Percentiles rank a stretch among this genome's conserved stretches.
phyloP scores from a whole-genome alignment of 495 filamentous ascomycete species.

The Pyrenopolyporus hunteri region DNA sequence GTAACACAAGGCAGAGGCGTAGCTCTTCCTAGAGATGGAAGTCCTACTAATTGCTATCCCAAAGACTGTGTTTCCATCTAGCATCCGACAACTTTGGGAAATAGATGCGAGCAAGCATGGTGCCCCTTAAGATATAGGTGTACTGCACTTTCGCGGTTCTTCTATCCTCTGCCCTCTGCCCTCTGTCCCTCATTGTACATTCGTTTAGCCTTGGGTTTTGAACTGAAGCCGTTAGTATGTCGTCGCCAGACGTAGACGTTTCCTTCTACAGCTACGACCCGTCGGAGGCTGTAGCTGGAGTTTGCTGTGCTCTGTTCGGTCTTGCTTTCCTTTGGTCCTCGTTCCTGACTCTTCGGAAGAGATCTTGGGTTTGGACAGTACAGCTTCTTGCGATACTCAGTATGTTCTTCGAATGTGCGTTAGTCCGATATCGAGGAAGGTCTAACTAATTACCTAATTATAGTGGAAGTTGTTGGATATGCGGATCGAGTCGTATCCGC shows the following conservation, averaged over 20 bases:
- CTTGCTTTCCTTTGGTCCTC: conserved; percentile 45
- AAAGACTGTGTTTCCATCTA: not conserved
- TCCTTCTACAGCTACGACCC: conserved; percentile 44
- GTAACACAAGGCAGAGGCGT: not conserved
- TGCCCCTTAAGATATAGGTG: too few relatives aligned
- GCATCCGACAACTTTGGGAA: not conserved
- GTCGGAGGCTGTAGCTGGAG: conserved; percentile 39
- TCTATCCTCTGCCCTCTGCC: not conserved
- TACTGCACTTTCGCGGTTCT: not conserved
- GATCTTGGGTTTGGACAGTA: conserved; percentile 53
- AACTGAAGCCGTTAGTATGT: conserved; percentile 13
- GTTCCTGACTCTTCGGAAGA: conserved; percentile 50
- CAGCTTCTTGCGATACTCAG: conserved; percentile 54
- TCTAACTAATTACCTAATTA: conserved; percentile 2
- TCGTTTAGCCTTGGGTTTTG: not conserved
- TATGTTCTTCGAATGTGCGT: conserved; percentile 32
- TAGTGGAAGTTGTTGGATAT: conserved; percentile 57
- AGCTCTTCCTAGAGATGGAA: not conserved
- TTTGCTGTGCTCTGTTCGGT: conserved; percentile 40
- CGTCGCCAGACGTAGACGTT: not conserved
- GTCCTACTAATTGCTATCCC: conserved; percentile 1
- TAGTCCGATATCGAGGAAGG: not conserved
- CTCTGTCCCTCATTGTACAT: not conserved
- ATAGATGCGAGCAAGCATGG: too few relatives aligned
- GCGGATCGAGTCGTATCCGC: conserved; percentile 48